Percentiles rank a stretch among this genome's conserved stretches.
Conservation (phyloP, 345 rosid species). For the Sonneratia alba region DNA sequence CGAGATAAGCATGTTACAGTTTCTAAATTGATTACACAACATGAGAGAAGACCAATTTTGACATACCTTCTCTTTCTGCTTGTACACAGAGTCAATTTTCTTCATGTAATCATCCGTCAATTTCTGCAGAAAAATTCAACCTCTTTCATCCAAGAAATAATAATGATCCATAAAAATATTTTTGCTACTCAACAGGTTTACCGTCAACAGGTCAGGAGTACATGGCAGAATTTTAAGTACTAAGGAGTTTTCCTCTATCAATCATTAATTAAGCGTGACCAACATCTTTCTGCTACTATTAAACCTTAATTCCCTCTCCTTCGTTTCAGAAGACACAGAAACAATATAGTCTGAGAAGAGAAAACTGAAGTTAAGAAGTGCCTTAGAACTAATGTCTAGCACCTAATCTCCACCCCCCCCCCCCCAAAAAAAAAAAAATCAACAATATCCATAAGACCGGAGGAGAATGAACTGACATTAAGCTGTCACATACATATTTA, state of each 20-base stretch:
- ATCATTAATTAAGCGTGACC: background rate
- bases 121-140: conserved; percentile 44
- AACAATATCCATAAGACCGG: background rate
- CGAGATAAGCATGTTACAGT: background rate
- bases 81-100: conserved; percentile 66
- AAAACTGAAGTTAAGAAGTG: background rate
- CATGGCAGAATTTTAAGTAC: background rate
- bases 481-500: background rate
- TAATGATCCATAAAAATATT: background rate
- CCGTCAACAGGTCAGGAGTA: background rate
- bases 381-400: background rate
- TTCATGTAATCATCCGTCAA: conserved; percentile 78
- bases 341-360: background rate
- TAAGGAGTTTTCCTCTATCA: background rate
- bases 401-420: background rate
- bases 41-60: background rate
- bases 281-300: background rate
- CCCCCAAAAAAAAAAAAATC: background rate
- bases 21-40: background rate
- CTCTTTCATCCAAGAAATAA: background rate
- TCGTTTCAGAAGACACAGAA: background rate
- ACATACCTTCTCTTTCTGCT: conserved; percentile 89
- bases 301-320: background rate
- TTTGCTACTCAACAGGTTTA: background rate
- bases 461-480: background rate